Conservation (phyloP, 2,329 filamentous ascomycete species). For the Mollisiaceae sp. region DNA sequence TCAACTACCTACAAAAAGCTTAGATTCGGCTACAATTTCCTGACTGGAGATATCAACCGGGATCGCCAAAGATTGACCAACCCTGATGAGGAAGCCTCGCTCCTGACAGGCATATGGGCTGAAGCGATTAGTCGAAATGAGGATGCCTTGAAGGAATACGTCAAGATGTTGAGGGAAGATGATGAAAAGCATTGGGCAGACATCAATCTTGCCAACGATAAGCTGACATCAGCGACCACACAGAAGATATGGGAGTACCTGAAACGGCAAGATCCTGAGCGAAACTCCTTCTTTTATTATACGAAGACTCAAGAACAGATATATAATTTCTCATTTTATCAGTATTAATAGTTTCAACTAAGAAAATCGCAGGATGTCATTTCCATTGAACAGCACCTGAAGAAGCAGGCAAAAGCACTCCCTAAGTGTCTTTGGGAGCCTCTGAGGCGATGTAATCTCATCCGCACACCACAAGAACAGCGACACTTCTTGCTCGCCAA, state of each 20-base stretch:
- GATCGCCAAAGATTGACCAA: conserved; percentile 27
- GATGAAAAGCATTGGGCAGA: conserved; percentile 26
- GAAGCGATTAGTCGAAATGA: conserved; percentile 14
- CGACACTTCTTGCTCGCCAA: conserved; percentile 20
- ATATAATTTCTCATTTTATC: neutral
- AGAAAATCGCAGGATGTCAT: conserved; percentile 18
- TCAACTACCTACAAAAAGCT: conserved; percentile 2
- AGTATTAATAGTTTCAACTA: neutral
- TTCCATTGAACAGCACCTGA: conserved; percentile 24
- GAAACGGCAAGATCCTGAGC: neutral
- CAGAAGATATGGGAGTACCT: conserved; percentile 32
- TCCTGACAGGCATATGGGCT: conserved; percentile 29
- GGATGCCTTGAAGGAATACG: conserved; percentile 24
- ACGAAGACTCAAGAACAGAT: conserved; percentile 17
- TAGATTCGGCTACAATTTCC: conserved; percentile 31
- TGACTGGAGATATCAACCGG: conserved; percentile 20
- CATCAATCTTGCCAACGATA: conserved; percentile 19
- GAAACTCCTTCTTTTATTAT: conserved; percentile 23
- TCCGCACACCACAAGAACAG: conserved; percentile 25
- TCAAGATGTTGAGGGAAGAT: conserved; percentile 32
- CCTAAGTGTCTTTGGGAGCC: conserved; percentile 22
- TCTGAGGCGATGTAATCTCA: conserved; percentile 13
- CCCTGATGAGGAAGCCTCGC: conserved; percentile 1
- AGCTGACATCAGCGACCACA: conserved; percentile 23
- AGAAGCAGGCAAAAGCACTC: conserved; percentile 21